Conservation (phyloP, 2,329 filamentous ascomycete species). For the Colletotrichum camelliae region DNA sequence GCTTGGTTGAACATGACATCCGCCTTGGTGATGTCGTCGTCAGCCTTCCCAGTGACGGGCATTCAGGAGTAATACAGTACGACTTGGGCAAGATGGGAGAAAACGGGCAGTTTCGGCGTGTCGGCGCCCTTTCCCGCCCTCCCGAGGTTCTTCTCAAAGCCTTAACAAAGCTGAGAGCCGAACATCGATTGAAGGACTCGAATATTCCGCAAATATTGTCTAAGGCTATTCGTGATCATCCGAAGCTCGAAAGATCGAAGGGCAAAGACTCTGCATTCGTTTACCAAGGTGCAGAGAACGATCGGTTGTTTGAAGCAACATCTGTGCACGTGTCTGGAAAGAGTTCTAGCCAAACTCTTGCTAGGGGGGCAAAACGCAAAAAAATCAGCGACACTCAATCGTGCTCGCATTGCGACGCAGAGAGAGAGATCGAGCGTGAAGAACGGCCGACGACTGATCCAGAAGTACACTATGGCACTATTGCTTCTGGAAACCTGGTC, state of each 20-base stretch:
- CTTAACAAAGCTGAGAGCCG: background rate
- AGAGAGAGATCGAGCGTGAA: background rate
- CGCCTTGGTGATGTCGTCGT: slow-evolving; percentile 24
- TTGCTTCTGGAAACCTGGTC: slow-evolving; percentile 38
- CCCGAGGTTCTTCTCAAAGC: slow-evolving; percentile 19
- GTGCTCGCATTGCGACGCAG: slow-evolving; percentile 6
- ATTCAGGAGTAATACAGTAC: slow-evolving; percentile 20
- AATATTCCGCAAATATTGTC: background rate
- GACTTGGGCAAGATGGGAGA: background rate
- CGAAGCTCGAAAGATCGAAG: background rate
- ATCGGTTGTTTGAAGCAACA: slow-evolving; percentile 16
- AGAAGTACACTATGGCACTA: slow-evolving; percentile 27
- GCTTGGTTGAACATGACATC: slow-evolving; percentile 16
- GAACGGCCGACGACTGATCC: background rate
- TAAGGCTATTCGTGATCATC: slow-evolving; percentile 8
- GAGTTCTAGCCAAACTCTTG: no score
- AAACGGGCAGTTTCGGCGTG: background rate
- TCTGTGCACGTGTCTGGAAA: slow-evolving; percentile 2
- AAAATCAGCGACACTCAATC: background rate
- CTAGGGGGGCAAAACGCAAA: background rate
- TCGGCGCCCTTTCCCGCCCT: slow-evolving; percentile 3
- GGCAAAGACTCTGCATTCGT: background rate
- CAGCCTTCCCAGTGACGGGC: background rate
- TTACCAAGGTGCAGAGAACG: slow-evolving; percentile 17
- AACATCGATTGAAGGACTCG: slow-evolving; percentile 4